Percentiles rank a stretch among this genome's conserved stretches.
Evolutionary conservation across 768 basidiomycete genomes (phyloP).

Genomic region (Suillus ampliporus): DNA sequence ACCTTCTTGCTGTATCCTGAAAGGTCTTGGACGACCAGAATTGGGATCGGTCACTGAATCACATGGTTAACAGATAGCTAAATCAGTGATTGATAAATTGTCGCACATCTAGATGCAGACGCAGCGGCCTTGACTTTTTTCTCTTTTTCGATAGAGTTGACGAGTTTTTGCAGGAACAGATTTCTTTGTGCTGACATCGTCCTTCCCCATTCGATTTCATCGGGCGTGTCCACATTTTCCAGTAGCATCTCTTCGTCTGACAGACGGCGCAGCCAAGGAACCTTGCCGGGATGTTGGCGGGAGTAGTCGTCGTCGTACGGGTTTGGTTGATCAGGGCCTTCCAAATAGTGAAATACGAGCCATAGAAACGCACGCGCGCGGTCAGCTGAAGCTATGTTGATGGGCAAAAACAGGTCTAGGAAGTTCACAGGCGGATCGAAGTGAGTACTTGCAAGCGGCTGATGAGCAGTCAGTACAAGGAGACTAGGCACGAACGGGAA

Average conservation of each 20-base stretch:
- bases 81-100: conserved; percentile 15
- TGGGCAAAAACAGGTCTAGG: conserved; percentile 84
- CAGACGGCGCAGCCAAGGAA: conserved; percentile 63
- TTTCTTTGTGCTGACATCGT: conserved; percentile 77
- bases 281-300: conserved; percentile 60
- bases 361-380: conserved; percentile 84
- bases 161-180: conserved; percentile 71
- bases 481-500: conserved; percentile 15
- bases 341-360: conserved; percentile 84
- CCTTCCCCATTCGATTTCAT: conserved; percentile 80
- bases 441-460: conserved; percentile 70
- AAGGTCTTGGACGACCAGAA: conserved; percentile 32
- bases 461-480: conserved; percentile 15
- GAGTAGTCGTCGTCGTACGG: conserved; percentile 78
- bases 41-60: conserved; percentile 28
- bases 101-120: conserved; percentile 35
- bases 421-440: conserved; percentile 80
- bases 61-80: conserved; percentile 2
- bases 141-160: conserved; percentile 58
- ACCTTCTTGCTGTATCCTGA: conserved; percentile 29
- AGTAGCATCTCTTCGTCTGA: conserved; percentile 55
- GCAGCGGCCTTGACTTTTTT: conserved; percentile 50
- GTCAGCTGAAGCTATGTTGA: conserved; percentile 69
- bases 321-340: conserved; percentile 65
- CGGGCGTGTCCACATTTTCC: conserved; percentile 81